Evolutionary conservation across 2,329 filamentous ascomycete species (phyloP).

Genomic region (Pseudocercospora fuligena): DNA sequence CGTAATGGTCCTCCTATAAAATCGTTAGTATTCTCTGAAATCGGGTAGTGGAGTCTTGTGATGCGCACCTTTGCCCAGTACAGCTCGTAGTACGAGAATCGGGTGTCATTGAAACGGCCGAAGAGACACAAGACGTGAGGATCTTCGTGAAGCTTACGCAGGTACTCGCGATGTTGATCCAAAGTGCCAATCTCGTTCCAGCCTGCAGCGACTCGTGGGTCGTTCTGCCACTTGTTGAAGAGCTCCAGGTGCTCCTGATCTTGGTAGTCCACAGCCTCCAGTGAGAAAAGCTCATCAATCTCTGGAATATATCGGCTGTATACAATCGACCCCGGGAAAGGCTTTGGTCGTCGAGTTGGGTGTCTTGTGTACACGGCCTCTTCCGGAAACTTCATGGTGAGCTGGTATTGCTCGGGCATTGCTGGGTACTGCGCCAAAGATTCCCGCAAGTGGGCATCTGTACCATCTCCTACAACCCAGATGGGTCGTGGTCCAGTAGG

Average conservation of each 20-base stretch:
- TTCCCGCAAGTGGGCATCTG: conserved; percentile 24
- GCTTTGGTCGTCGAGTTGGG: conserved; percentile 73
- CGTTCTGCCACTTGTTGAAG: conserved; percentile 82
- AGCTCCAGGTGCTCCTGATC: conserved; percentile 67
- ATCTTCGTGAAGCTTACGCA: conserved; percentile 70
- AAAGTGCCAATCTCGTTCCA: conserved; percentile 80
- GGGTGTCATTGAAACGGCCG: conserved; percentile 70
- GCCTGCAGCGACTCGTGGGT: conserved; percentile 76
- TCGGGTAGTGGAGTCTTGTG: conserved; percentile 41
- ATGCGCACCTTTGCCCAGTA: conserved; percentile 68
- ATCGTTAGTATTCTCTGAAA: conserved; percentile 30
- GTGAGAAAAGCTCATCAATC: conserved; percentile 74
- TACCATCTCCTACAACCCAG: conserved; percentile 36
- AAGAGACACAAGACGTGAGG: conserved; percentile 73
- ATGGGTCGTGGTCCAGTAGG: conserved; percentile 49
- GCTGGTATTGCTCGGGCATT: conserved; percentile 50
- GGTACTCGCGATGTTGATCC: conserved; percentile 74
- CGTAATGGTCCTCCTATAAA: conserved; percentile 60
- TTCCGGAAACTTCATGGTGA: conserved; percentile 54
- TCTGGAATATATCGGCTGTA: conserved; percentile 82
- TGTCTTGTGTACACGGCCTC: conserved; percentile 66
- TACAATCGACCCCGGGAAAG: conserved; percentile 68
- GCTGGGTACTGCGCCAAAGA: conserved; percentile 44
- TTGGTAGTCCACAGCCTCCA: conserved; percentile 71
- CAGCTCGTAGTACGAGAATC: conserved; percentile 78